Conservation (phyloP, 2,329 filamentous ascomycete species). For the Parastagonospora avenae region DNA sequence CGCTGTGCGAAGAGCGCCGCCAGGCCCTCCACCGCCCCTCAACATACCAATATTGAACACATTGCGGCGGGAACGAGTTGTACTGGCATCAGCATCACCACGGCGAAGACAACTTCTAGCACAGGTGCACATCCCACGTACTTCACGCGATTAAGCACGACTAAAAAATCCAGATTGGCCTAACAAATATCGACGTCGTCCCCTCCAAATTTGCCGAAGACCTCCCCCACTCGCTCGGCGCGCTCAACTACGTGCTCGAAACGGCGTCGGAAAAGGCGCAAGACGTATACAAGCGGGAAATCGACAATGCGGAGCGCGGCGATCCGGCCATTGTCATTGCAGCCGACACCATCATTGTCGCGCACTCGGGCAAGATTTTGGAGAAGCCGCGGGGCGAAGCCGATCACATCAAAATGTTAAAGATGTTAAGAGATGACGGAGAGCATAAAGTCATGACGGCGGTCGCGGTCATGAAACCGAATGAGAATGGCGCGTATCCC, state of each 20-base stretch:
- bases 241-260: conserved; percentile 87
- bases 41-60: conserved; percentile 78
- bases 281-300: conserved; percentile 68
- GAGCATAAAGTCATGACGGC: conserved; percentile 85
- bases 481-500: conserved; percentile 78
- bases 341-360: conserved; percentile 89
- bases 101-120: conserved; percentile 80
- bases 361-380: conserved; percentile 74
- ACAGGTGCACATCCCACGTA: conserved; percentile 55
- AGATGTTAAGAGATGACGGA: conserved; percentile 75
- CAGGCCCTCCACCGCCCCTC: conserved; percentile 66
- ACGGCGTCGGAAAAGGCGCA: conserved; percentile 86
- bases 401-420: conserved; percentile 84
- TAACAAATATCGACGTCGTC: conserved; percentile 80
- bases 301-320: conserved; percentile 60
- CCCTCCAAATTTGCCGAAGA: conserved; percentile 86
- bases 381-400: conserved; percentile 87
- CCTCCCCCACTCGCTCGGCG: conserved; percentile 83
- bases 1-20: conserved; percentile 19
- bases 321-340: conserved; percentile 87
- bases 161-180: too few relatives aligned
- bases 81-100: conserved; percentile 89
- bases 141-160: background rate
- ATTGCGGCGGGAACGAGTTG: conserved; percentile 78
- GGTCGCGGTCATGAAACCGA: conserved; percentile 80